A percentile compares a stretch with the other conserved stretches of the same genome.
These are phyloP conservation scores for Volvox africanus DNA, from an alignment of 139 green algal genomes.

Conservation along the genomic window DNA sequence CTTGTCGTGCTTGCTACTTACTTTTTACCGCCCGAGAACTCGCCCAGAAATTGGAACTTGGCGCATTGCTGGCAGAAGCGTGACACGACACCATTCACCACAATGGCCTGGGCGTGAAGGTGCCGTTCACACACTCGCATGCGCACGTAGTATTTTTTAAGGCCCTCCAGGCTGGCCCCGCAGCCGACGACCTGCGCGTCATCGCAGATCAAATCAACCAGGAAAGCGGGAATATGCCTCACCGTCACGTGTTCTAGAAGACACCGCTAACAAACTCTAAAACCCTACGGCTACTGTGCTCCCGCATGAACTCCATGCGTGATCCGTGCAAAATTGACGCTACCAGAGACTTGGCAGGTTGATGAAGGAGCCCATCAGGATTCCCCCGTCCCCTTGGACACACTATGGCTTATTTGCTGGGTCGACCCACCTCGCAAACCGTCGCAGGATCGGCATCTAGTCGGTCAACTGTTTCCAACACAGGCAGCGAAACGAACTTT, in stretches of 20 bases:
- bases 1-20: not conserved
- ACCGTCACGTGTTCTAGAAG: too few relatives aligned
- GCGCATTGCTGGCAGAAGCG: conserved; percentile 49
- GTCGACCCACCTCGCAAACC: conserved; percentile 2
- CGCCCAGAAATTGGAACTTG: conserved; percentile 19
- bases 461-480: conserved; percentile 7
- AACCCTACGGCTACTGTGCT: too few relatives aligned
- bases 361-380: too few relatives aligned
- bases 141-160: conserved; percentile 39
- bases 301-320: too few relatives aligned
- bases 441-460: not conserved
- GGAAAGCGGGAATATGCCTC: too few relatives aligned
- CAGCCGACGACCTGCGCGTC: conserved; percentile 21
- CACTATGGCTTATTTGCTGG: too few relatives aligned
- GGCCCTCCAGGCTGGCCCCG: conserved; percentile 18
- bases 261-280: too few relatives aligned
- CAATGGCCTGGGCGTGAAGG: conserved; percentile 13
- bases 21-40: conserved; percentile 31
- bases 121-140: conserved; percentile 38
- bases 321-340: too few relatives aligned
- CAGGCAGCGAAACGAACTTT: not conserved
- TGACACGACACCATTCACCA: conserved; percentile 16
- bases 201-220: too few relatives aligned
- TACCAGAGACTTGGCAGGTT: too few relatives aligned
- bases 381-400: too few relatives aligned